Percentiles rank a stretch among this genome's conserved stretches.
Evolutionary conservation across 2,329 filamentous ascomycete species (phyloP).

Genomic region (Dactylonectria estremocensis): DNA sequence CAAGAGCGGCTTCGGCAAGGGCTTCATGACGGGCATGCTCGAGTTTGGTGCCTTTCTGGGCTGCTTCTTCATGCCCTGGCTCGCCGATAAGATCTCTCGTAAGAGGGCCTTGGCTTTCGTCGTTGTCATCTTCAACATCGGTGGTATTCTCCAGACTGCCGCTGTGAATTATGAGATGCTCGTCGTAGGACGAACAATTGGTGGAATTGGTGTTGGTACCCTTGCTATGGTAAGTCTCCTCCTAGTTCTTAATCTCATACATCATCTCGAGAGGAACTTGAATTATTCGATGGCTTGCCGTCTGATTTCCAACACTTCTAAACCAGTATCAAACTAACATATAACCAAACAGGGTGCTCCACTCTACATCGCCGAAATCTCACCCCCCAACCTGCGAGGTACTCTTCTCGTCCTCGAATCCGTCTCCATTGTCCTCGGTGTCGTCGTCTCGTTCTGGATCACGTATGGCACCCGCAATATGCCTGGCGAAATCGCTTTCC

Average conservation of each 20-base stretch:
- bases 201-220: constrained; percentile 66
- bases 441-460: constrained; percentile 47
- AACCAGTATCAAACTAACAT: not conserved
- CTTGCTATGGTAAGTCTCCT: constrained; percentile 60
- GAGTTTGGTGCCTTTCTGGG: constrained; percentile 33
- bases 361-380: constrained; percentile 49
- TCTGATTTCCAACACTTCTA: not conserved
- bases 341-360: constrained; percentile 33
- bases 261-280: too few species aligned
- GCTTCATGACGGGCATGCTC: constrained; percentile 51
- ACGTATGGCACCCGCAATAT: constrained; percentile 64
- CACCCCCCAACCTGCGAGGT: constrained; percentile 48
- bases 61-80: constrained; percentile 26
- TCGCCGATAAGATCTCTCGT: constrained; percentile 57
- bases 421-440: constrained; percentile 51
- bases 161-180: constrained; percentile 63
- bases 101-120: constrained; percentile 68
- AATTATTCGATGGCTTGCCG: not conserved
- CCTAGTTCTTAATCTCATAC: too few species aligned
- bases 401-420: constrained; percentile 52
- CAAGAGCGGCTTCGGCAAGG: constrained; percentile 38
- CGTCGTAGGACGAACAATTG: constrained; percentile 69
- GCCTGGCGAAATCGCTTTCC: constrained; percentile 58
- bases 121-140: constrained; percentile 67
- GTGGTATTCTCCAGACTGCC: constrained; percentile 67